Evolutionary conservation across 2,329 filamentous ascomycete genomes (phyloP).

Genomic region (Dothideomycetidae sp.): DNA sequence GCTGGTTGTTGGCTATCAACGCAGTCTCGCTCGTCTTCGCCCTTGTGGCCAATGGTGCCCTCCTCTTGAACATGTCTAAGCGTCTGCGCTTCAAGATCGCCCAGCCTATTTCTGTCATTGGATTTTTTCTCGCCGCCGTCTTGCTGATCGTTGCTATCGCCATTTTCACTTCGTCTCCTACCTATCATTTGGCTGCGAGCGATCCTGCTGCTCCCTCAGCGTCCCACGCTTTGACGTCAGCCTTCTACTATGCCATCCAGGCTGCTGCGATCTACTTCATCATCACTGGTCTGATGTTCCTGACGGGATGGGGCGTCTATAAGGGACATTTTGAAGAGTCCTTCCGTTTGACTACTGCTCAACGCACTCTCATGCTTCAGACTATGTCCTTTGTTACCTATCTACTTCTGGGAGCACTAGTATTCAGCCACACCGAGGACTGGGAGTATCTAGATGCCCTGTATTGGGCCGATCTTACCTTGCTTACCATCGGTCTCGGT

Average conservation of each 20-base stretch:
- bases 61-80: slow-evolving; percentile 46
- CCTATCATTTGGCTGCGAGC: slow-evolving; percentile 27
- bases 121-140: slow-evolving; percentile 41
- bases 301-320: slow-evolving; percentile 42
- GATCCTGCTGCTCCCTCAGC: slow-evolving; percentile 12
- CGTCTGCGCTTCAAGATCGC: slow-evolving; percentile 40
- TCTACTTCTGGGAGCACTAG: slow-evolving; percentile 32
- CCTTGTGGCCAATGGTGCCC: slow-evolving; percentile 38
- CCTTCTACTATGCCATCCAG: slow-evolving; percentile 46
- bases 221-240: slow-evolving; percentile 37
- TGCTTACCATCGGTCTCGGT: slow-evolving; percentile 42
- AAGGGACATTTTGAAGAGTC: slow-evolving; percentile 40
- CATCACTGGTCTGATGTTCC: slow-evolving; percentile 38
- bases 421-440: slow-evolving; percentile 35
- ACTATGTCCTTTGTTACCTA: slow-evolving; percentile 37
- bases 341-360: slow-evolving; percentile 41
- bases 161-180: slow-evolving; percentile 29
- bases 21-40: slow-evolving; percentile 41
- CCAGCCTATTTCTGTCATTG: slow-evolving; percentile 45
- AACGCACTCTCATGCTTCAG: slow-evolving; percentile 42
- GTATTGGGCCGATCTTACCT: slow-evolving; percentile 42
- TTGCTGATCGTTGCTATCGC: slow-evolving; percentile 40
- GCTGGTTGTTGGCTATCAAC: slow-evolving; percentile 42
- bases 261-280: slow-evolving; percentile 43
- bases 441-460: slow-evolving; percentile 41